phyloP scores from a whole-genome alignment of 306 rosid species.

The Gleditsia sinensis region DNA sequence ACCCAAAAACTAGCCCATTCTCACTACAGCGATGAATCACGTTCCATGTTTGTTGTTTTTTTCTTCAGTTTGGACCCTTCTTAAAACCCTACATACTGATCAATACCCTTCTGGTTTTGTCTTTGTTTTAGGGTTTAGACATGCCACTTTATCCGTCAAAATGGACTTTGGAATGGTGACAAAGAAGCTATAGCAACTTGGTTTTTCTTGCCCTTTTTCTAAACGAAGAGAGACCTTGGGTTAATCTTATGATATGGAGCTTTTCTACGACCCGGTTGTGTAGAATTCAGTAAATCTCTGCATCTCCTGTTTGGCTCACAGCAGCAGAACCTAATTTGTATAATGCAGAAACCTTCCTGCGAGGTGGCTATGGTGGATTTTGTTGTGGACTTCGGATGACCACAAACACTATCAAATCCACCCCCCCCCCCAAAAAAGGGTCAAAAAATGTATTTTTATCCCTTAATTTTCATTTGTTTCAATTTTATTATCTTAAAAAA shows the following conservation, averaged over 20 bases:
- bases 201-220: conserved; percentile 28
- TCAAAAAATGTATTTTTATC: too few relatives aligned
- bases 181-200: conserved; percentile 20
- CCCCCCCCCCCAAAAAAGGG: too few relatives aligned
- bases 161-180: conserved; percentile 33
- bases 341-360: too few relatives aligned
- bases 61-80: conserved; percentile 44
- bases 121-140: conserved; percentile 34
- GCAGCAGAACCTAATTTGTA: too few relatives aligned
- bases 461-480: too few relatives aligned
- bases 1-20: conserved; percentile 28
- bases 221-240: conserved; percentile 12
- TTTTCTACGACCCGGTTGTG: conserved; percentile 3
- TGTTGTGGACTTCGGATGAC: too few relatives aligned
- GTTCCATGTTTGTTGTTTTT: conserved; percentile 1
- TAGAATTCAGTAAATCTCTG: conserved; percentile 10
- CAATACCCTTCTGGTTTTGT: conserved; percentile 37
- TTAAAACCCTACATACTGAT: conserved; percentile 53
- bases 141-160: conserved; percentile 26
- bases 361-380: too few relatives aligned
- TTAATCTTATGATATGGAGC: neutral
- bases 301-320: too few relatives aligned
- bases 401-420: too few relatives aligned
- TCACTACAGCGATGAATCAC: conserved; percentile 31
- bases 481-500: too few relatives aligned